A percentile compares a stretch with the other conserved stretches of the same genome.
phyloP scores from a whole-genome alignment of 306 rosid species.

The Corylus americana region DNA sequence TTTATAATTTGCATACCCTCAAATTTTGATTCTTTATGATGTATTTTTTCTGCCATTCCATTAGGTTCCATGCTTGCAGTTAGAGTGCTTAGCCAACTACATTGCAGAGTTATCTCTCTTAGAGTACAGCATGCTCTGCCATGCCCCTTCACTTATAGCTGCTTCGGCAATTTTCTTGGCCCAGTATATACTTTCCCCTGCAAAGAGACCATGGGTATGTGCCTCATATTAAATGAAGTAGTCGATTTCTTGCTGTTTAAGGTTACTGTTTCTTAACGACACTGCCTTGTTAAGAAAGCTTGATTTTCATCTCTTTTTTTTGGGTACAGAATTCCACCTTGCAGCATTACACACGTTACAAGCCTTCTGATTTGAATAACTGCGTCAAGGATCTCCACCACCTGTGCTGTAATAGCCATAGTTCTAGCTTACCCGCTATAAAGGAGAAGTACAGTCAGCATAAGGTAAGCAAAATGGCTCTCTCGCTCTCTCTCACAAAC shows the following conservation, averaged over 20 bases:
- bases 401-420: conserved; percentile 37
- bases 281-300: neutral
- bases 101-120: conserved; percentile 82
- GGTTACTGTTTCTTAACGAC: neutral
- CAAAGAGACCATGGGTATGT: conserved; percentile 86
- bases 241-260: neutral
- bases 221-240: neutral
- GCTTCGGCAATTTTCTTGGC: conserved; percentile 92
- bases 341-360: conserved; percentile 59
- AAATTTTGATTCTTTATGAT: neutral
- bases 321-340: conserved; percentile 50
- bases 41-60: neutral
- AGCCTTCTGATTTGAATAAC: conserved; percentile 38
- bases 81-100: conserved; percentile 89
- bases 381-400: conserved; percentile 53
- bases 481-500: too few relatives aligned
- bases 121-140: conserved; percentile 80
- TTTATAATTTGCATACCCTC: neutral
- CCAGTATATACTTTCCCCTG: conserved; percentile 60
- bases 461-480: conserved; percentile 34
- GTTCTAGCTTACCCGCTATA: conserved; percentile 55
- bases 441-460: conserved; percentile 65
- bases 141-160: conserved; percentile 82
- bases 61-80: conserved; percentile 64
- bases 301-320: conserved; percentile 9